Percentiles rank a stretch among this genome's conserved stretches.
Conservation (phyloP, 2,329 filamentous ascomycete species). For the Samsoniella hepiali region DNA sequence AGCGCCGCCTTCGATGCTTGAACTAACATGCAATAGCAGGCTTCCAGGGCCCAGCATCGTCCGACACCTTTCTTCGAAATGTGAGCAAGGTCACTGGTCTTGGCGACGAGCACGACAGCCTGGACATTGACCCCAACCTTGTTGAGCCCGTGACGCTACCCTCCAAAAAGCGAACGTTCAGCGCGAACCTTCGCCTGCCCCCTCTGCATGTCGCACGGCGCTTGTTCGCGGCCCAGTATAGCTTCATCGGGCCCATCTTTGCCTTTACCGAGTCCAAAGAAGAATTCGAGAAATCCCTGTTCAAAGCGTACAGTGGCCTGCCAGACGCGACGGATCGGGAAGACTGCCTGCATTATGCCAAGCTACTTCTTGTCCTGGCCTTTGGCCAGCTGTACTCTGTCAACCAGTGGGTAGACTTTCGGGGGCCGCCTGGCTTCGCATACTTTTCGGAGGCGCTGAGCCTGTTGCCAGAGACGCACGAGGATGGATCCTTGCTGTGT, state of each 20-base stretch:
- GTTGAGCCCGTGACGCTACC: constrained; percentile 35
- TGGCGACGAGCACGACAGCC: constrained; percentile 30
- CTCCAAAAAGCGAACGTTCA: constrained; percentile 28
- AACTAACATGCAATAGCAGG: constrained; percentile 20
- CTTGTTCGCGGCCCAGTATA: constrained; percentile 50
- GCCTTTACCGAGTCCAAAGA: constrained; percentile 45
- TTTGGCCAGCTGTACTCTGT: constrained; percentile 56
- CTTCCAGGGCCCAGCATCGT: constrained; percentile 37
- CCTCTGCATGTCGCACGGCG: constrained; percentile 49
- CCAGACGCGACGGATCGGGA: constrained; percentile 43
- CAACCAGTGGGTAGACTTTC: constrained; percentile 51
- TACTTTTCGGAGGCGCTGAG: constrained; percentile 52
- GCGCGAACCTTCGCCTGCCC: constrained; percentile 38
- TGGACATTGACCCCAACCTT: constrained; percentile 32
- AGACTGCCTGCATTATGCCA: constrained; percentile 48
- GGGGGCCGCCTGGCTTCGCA: constrained; percentile 53
- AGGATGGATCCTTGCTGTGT: constrained; percentile 51
- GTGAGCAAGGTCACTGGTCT: constrained; percentile 36
- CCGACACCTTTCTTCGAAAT: constrained; percentile 38
- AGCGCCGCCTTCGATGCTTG: background rate
- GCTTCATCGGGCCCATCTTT: constrained; percentile 57
- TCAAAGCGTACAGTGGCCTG: constrained; percentile 41
- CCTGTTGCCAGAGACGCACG: constrained; percentile 53
- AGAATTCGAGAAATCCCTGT: constrained; percentile 44
- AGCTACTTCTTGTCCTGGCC: constrained; percentile 50